Evolutionary conservation across 768 basidiomycete species (phyloP), one percentile per base, ranked within the genome.

Genomic region (Tylopilus sp.): DNA sequence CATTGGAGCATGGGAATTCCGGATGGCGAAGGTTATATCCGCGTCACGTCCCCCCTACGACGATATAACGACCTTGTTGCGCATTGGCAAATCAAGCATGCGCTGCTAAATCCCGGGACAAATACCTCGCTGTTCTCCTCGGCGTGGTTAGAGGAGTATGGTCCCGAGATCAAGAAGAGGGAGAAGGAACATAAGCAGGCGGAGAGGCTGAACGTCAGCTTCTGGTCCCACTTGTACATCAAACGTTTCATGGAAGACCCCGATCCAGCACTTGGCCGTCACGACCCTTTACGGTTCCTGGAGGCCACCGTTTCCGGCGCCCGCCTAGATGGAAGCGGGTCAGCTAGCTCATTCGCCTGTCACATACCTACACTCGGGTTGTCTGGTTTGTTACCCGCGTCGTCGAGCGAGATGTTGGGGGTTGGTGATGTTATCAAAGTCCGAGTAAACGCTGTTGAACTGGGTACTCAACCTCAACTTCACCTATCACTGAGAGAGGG

Each of bases 31-130:
- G 95, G 95, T 4, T 99, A 99, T 66, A 71, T 78, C 17, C 82
- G 89, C 21, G 83, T 80, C 10, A 98, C 97, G 10, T 92, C 88
- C 6, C 97, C 97, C 0, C 72, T 99, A 40, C 81, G 97, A 37
- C 83, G 97, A 40, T 97, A 83, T 68, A 70, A 72, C 31, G 97
- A 99, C 69, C 67, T 97, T 51, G 67, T 94, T 13, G 72, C 75
- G 11, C 97, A 98, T 71, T 99, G 94, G 92, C 95, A 98, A 68
- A 83, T 99, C 70, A 95, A 97, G 64, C 74, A 85, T 45, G 81
- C 80, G 6, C 70, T 98, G 12, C 71, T 87, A 8, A 70, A 67
- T 13, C 66, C 64, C 8, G 58, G 52, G 33, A 68, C 74, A 6
- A 52, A 51, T 42, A 62, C 65, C 2, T 72, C 77, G 4, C 67